Conservation (phyloP, 192 early-diverging fungal species). For the Podila verticillata region DNA sequence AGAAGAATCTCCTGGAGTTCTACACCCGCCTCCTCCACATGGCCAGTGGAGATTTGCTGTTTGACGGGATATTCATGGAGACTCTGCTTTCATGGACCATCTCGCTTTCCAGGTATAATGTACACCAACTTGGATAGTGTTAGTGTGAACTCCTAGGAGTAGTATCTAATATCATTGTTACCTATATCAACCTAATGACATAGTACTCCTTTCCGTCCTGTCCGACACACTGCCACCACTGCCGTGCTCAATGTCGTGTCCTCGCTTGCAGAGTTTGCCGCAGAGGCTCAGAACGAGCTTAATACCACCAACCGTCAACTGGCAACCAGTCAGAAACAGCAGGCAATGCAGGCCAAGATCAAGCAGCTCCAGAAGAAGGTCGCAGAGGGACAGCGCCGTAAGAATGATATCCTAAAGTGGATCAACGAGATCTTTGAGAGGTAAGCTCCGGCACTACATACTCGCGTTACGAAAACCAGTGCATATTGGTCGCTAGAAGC, state of each 20-base stretch:
- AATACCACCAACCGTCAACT: slow-evolving; percentile 77
- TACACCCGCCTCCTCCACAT: slow-evolving; percentile 64
- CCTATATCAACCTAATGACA: slow-evolving; percentile 17
- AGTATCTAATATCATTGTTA: background rate
- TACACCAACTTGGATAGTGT: background rate
- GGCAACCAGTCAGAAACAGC: slow-evolving; percentile 61
- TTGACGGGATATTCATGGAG: slow-evolving; percentile 68
- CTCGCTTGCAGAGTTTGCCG: slow-evolving; percentile 73
- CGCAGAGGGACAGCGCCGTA: slow-evolving; percentile 61
- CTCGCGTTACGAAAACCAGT: too few relatives aligned
- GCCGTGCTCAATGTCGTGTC: slow-evolving; percentile 73
- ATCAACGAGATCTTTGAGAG: slow-evolving; percentile 81
- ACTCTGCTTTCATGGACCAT: slow-evolving; percentile 72
- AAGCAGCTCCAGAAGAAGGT: slow-evolving; percentile 54
- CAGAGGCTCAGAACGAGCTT: slow-evolving; percentile 67
- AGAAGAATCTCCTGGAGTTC: slow-evolving; percentile 76
- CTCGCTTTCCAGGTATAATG: slow-evolving; percentile 66
- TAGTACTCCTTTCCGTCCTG: slow-evolving; percentile 84
- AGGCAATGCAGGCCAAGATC: slow-evolving; percentile 34
- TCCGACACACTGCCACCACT: slow-evolving; percentile 89
- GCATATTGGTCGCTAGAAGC: too few relatives aligned
- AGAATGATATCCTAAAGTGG: slow-evolving; percentile 65
- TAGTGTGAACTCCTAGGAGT: too few relatives aligned
- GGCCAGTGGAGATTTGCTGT: slow-evolving; percentile 69
- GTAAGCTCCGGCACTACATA: slow-evolving; percentile 43